Percentiles rank a stretch among this genome's conserved stretches.
Evolutionary conservation across 345 rosid genomes (phyloP).

Genomic region (Brassica cretica): DNA sequence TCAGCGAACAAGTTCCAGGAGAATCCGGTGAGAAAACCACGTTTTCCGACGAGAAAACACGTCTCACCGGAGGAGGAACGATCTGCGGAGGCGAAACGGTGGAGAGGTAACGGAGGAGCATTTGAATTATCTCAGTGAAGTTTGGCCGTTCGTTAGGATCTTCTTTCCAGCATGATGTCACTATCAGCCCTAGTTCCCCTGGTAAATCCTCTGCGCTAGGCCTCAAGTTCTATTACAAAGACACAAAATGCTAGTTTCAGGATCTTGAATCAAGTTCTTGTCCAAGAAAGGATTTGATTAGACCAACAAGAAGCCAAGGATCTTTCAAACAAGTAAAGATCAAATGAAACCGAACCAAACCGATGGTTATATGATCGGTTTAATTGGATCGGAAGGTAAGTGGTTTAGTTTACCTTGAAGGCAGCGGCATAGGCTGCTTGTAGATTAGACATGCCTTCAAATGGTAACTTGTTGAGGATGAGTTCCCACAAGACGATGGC

Average conservation of each 20-base stretch:
- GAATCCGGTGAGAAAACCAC: conserved; percentile 79
- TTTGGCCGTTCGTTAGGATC: conserved; percentile 87
- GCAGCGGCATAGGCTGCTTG: conserved; percentile 99
- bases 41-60: conserved; percentile 51
- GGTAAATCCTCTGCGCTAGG: conserved; percentile 86
- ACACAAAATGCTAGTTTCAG: neutral
- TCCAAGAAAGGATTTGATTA: neutral
- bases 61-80: conserved; percentile 49
- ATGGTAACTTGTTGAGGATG: conserved; percentile 89
- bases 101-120: conserved; percentile 74
- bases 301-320: neutral
- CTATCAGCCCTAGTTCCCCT: conserved; percentile 68
- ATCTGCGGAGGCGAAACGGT: conserved; percentile 59
- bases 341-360: neutral
- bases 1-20: conserved; percentile 82
- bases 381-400: neutral
- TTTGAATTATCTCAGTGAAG: conserved; percentile 79
- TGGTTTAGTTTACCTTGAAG: conserved; percentile 58
- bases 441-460: conserved; percentile 99
- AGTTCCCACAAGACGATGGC: conserved; percentile 99
- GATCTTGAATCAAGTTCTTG: neutral
- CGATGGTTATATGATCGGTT: neutral
- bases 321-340: neutral
- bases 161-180: conserved; percentile 97
- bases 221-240: conserved; percentile 64